Evolutionary conservation across 345 rosid genomes (phyloP).

Genomic region (Trapa incisa): DNA sequence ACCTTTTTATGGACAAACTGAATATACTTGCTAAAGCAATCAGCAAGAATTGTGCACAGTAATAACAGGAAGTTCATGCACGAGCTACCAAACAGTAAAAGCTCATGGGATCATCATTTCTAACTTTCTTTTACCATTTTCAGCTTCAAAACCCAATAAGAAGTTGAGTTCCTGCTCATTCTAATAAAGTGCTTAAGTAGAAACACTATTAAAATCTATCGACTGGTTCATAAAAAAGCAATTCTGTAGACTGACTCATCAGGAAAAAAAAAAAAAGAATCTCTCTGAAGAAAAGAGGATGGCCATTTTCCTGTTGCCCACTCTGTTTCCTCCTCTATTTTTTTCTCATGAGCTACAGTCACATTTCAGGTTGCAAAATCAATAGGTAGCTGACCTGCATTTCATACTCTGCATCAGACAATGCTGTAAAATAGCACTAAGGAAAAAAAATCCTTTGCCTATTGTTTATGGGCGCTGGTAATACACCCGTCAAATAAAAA

Average conservation of each 20-base stretch:
- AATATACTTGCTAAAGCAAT: not conserved
- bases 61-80: not conserved
- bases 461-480: not conserved
- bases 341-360: too few species aligned
- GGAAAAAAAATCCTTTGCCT: not conserved
- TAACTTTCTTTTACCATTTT: slow-evolving; percentile 2
- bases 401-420: not conserved
- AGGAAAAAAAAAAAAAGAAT: too few species aligned
- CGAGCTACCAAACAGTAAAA: slow-evolving; percentile 4
- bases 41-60: not conserved
- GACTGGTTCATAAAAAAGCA: too few species aligned
- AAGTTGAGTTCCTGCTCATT: not conserved
- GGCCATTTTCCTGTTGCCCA: too few species aligned
- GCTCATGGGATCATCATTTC: not conserved
- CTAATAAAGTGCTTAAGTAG: not conserved
- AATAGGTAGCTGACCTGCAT: not conserved
- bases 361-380: not conserved
- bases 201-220: too few species aligned
- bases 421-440: not conserved
- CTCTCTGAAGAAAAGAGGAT: too few species aligned
- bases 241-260: too few species aligned
- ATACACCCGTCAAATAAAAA: not conserved
- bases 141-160: not conserved
- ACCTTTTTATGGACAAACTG: not conserved
- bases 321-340: too few species aligned